These are phyloP conservation scores for Cronartium quercuum DNA, from an alignment of 1,284 basidiomycete species.

Conservation along the genomic window DNA sequence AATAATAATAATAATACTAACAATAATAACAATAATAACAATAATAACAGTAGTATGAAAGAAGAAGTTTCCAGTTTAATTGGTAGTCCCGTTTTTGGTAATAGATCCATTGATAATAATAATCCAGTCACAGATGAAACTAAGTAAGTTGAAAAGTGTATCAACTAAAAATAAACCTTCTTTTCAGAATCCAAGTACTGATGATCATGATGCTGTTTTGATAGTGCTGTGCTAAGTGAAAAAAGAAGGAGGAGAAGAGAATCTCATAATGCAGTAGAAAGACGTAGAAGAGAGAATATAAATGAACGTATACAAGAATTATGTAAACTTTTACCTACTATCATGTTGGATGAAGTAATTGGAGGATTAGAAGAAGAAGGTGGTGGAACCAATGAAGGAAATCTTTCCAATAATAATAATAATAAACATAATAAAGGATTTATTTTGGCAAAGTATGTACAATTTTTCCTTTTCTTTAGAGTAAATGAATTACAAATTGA, in stretches of 20 bases:
- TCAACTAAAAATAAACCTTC: not conserved
- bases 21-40: too few relatives aligned
- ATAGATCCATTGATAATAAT: slow-evolving; percentile 2
- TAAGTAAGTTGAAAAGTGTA: not conserved
- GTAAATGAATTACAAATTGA: not conserved
- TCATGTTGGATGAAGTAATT: slow-evolving; percentile 48
- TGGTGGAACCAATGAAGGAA: slow-evolving; percentile 43
- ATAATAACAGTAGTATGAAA: not conserved
- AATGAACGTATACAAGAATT: slow-evolving; percentile 88
- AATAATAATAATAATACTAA: too few relatives aligned
- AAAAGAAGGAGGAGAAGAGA: slow-evolving; percentile 71
- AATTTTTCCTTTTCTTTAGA: not conserved
- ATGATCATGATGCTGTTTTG: too few relatives aligned
- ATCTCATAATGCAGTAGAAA: slow-evolving; percentile 84
- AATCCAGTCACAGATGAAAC: not conserved
- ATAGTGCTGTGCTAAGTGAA: slow-evolving; percentile 57
- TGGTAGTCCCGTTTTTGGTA: not conserved
- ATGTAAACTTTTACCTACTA: slow-evolving; percentile 74
- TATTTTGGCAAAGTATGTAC: slow-evolving; percentile 41
- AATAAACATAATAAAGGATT: slow-evolving; percentile 49
- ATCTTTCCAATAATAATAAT: slow-evolving; percentile 41
- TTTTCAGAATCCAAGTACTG: not conserved
- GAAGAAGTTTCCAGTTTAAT: not conserved
- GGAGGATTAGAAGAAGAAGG: slow-evolving; percentile 41
- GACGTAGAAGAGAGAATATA: slow-evolving; percentile 78